Conservation (phyloP, 2,329 filamentous ascomycete species). For the Cytospora piceae region DNA sequence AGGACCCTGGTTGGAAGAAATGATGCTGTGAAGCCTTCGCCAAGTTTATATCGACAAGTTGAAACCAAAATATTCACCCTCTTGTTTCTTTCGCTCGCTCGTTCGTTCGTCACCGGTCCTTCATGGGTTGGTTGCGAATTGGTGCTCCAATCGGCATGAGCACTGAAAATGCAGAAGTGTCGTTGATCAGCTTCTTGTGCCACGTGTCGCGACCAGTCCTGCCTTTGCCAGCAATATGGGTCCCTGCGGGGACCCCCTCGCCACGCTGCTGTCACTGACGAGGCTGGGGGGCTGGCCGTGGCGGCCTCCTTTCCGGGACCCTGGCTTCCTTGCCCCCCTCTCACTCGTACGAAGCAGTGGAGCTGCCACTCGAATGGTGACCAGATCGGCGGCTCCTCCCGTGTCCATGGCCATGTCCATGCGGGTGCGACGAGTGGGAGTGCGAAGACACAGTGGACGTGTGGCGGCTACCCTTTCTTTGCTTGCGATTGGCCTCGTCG, state of each 20-base stretch:
- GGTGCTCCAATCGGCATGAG: neutral
- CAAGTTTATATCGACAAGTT: slow-evolving; percentile 38
- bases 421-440: slow-evolving; percentile 46
- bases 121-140: neutral
- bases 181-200: slow-evolving; percentile 5
- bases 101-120: slow-evolving; percentile 3
- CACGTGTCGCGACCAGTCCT: slow-evolving; percentile 17
- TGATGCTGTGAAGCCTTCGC: slow-evolving; percentile 42
- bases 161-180: neutral
- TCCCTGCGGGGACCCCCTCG: slow-evolving; percentile 2
- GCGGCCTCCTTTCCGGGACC: neutral
- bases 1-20: slow-evolving; percentile 34
- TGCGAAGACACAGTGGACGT: slow-evolving; percentile 47
- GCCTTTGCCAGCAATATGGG: neutral
- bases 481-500: slow-evolving; percentile 53
- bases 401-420: slow-evolving; percentile 42
- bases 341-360: slow-evolving; percentile 63
- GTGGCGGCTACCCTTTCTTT: slow-evolving; percentile 53
- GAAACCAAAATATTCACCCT: slow-evolving; percentile 23
- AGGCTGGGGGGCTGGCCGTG: slow-evolving; percentile 16
- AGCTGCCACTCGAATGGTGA: slow-evolving; percentile 65
- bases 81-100: slow-evolving; percentile 1
- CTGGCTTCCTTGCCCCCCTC: slow-evolving; percentile 5
- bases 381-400: slow-evolving; percentile 55
- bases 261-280: neutral